phyloP scores from a whole-genome alignment of 2,329 filamentous ascomycete genomes.

The Lachnum nothofagi region DNA sequence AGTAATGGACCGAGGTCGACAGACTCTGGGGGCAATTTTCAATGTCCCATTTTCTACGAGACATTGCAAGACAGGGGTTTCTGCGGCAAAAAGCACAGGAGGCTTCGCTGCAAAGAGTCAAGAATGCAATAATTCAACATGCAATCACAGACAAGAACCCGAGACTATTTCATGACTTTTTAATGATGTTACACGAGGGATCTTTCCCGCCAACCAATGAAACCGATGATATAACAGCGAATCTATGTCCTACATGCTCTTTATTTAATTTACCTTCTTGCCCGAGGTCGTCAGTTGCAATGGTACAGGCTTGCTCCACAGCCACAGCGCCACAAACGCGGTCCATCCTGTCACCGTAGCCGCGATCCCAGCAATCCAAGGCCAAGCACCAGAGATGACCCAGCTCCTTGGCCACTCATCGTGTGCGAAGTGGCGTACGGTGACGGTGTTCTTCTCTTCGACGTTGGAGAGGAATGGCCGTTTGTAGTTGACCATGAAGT shows the following conservation, averaged over 20 bases:
- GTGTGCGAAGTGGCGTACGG: conserved; percentile 93
- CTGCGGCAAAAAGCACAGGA: too few species aligned
- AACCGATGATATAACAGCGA: not conserved
- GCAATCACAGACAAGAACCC: not conserved
- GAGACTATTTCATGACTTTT: not conserved
- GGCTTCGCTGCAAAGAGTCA: too few species aligned
- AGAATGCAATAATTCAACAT: too few species aligned
- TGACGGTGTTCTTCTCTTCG: conserved; percentile 92
- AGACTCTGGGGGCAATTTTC: too few species aligned
- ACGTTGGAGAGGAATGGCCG: conserved; percentile 83
- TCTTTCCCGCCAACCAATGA: not conserved
- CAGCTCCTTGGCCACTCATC: conserved; percentile 93
- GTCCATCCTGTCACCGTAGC: conserved; percentile 81
- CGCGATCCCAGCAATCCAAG: conserved; percentile 85
- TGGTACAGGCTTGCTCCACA: conserved; percentile 62
- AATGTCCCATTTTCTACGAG: too few species aligned
- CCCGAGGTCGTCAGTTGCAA: conserved; percentile 28
- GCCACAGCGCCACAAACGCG: conserved; percentile 79
- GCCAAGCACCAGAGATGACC: conserved; percentile 85
- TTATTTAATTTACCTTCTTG: conserved; percentile 36
- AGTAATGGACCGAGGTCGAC: too few species aligned
- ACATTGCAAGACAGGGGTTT: too few species aligned
- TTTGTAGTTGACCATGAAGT: conserved; percentile 97
- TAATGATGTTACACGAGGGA: not conserved
- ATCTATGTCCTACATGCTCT: conserved; percentile 1